Evolutionary conservation across 495 filamentous ascomycete species (phyloP).

Genomic region (Thozetella sp.): DNA sequence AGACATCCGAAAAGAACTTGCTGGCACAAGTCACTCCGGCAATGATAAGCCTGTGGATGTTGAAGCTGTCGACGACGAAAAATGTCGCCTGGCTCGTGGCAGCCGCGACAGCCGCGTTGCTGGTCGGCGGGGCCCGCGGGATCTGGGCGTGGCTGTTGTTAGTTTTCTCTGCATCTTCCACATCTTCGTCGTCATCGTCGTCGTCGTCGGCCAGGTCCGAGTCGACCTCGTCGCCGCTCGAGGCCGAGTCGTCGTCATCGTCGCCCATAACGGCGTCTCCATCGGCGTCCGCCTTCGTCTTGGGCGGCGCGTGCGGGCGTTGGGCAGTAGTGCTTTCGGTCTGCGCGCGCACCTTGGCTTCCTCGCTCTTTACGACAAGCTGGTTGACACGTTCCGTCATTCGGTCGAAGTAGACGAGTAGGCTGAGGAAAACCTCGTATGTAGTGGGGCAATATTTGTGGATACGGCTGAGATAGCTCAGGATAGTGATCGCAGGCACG

Average conservation of each 20-base stretch:
- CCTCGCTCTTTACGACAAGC: slow-evolving; percentile 46
- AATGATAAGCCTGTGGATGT: slow-evolving; percentile 97
- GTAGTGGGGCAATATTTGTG: slow-evolving; percentile 99
- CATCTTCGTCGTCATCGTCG: slow-evolving; percentile 26
- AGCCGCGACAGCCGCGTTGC: slow-evolving; percentile 14
- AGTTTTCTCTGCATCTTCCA: slow-evolving; percentile 34
- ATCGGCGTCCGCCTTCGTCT: slow-evolving; percentile 8
- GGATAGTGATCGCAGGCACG: slow-evolving; percentile 93
- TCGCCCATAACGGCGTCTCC: slow-evolving; percentile 37
- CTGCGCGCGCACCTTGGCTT: slow-evolving; percentile 18
- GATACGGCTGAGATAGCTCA: slow-evolving; percentile 94
- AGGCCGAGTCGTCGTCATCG: slow-evolving; percentile 21
- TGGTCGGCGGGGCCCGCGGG: slow-evolving; percentile 21
- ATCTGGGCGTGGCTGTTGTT: background rate
- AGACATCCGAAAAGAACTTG: slow-evolving; percentile 99
- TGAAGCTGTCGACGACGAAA: slow-evolving; percentile 98
- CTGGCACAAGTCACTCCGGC: slow-evolving; percentile 97
- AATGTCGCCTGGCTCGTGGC: slow-evolving; percentile 49
- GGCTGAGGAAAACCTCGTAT: slow-evolving; percentile 94
- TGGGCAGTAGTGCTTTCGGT: slow-evolving; percentile 5
- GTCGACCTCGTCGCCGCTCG: slow-evolving; percentile 32
- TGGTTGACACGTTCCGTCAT: slow-evolving; percentile 97
- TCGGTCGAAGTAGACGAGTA: slow-evolving; percentile 97
- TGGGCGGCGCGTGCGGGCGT: background rate
- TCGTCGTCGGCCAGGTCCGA: slow-evolving; percentile 41